These are phyloP conservation scores for Begonia loranthoides DNA, from an alignment of 306 rosid genomes.

Conservation along the genomic window DNA sequence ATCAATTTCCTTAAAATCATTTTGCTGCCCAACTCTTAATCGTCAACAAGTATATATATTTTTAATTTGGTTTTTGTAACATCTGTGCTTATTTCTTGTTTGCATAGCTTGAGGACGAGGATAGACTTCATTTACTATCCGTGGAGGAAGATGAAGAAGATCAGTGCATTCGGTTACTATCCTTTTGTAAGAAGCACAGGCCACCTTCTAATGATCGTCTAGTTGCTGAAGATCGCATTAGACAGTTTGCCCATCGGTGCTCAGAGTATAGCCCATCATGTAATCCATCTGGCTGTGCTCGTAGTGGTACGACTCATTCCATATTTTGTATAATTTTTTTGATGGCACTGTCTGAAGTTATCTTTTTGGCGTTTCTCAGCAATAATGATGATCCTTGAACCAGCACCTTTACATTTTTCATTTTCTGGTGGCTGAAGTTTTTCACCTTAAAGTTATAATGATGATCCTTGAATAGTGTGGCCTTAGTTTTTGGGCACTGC, in stretches of 20 bases:
- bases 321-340: not conserved
- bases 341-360: too few relatives aligned
- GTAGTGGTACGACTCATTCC: conserved; percentile 44
- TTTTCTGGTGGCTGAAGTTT: too few relatives aligned
- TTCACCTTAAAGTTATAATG: too few relatives aligned
- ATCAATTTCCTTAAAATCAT: not conserved
- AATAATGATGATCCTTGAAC: too few relatives aligned
- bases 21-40: not conserved
- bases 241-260: conserved; percentile 42
- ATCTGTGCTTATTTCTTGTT: not conserved
- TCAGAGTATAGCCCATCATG: conserved; percentile 74
- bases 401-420: too few relatives aligned
- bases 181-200: conserved; percentile 92
- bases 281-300: conserved; percentile 97
- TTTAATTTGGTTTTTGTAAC: not conserved
- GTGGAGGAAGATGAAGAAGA: conserved; percentile 86
- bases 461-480: too few relatives aligned
- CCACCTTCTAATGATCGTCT: conserved; percentile 81
- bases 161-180: conserved; percentile 91
- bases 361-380: too few relatives aligned
- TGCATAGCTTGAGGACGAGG: conserved; percentile 86
- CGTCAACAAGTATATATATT: too few relatives aligned
- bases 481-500: too few relatives aligned
- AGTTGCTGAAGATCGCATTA: conserved; percentile 59
- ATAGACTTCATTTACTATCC: conserved; percentile 82